phyloP scores from a whole-genome alignment of 805 yeast species.

The Komagataella kurtzmanii region DNA sequence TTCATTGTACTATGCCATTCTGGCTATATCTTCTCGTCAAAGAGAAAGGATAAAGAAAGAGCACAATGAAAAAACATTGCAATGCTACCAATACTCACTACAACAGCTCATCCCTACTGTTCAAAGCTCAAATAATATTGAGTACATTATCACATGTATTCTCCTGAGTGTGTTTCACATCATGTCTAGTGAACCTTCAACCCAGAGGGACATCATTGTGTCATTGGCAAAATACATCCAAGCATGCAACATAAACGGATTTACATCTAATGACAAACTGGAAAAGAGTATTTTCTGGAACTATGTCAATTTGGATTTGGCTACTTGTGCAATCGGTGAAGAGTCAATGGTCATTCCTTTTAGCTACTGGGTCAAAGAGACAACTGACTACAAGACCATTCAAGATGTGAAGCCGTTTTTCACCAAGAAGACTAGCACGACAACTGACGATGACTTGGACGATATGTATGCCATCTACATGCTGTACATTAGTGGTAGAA shows the following conservation, averaged over 20 bases:
- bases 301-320: conserved; percentile 27
- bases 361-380: conserved; percentile 4
- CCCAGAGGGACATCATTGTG: conserved; percentile 25
- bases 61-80: conserved; percentile 14
- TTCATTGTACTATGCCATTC: conserved; percentile 12
- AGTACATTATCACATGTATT: conserved; percentile 23
- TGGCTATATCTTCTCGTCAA: conserved; percentile 17
- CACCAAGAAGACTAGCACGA: neutral
- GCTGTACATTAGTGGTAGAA: conserved; percentile 21
- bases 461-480: conserved; percentile 21
- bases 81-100: conserved; percentile 14
- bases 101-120: conserved; percentile 21
- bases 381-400: conserved; percentile 16
- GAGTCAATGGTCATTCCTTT: conserved; percentile 20
- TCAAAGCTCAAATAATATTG: conserved; percentile 14
- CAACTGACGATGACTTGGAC: conserved; percentile 4
- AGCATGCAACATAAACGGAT: conserved; percentile 23
- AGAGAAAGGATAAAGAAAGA: conserved; percentile 9
- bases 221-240: conserved; percentile 24
- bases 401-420: conserved; percentile 5
- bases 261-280: conserved; percentile 15
- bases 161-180: conserved; percentile 27
- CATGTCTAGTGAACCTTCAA: conserved; percentile 22
- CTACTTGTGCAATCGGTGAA: conserved; percentile 22
- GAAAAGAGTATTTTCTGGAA: conserved; percentile 29